Conservation (phyloP, 208 protist genomes). For the Trichomonas tenax region DNA sequence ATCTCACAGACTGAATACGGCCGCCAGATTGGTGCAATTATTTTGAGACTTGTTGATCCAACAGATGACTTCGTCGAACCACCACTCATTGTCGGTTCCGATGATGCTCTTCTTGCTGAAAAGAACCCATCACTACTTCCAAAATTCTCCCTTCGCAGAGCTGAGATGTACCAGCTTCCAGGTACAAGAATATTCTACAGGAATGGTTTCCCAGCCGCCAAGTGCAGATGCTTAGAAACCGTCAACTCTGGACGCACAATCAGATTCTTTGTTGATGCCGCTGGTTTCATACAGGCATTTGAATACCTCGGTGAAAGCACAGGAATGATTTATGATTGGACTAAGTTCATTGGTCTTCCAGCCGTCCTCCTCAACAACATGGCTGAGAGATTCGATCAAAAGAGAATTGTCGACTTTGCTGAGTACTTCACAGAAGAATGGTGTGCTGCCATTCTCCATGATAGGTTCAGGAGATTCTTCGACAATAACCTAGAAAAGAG, state of each 20-base stretch:
- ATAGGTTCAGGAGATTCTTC: neutral
- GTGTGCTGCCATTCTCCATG: neutral
- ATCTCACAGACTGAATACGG: constrained; percentile 21
- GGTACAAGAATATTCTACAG: neutral
- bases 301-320: neutral
- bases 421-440: neutral
- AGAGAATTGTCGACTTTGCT: neutral
- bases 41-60: constrained; percentile 8
- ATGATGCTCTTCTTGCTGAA: neutral
- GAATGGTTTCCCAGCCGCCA: neutral
- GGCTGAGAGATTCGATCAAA: neutral
- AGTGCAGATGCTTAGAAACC: neutral
- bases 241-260: neutral
- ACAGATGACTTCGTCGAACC: neutral
- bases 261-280: neutral
- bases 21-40: neutral
- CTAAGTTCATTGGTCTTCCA: neutral
- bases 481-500: neutral
- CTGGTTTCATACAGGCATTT: neutral
- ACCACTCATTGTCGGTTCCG: constrained; percentile 6
- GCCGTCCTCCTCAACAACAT: neutral
- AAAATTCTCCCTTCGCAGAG: neutral
- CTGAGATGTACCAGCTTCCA: neutral
- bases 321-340: neutral
- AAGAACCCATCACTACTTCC: neutral